Conservation (phyloP, 2,329 filamentous ascomycete species). For the Diaporthe australafricana region DNA sequence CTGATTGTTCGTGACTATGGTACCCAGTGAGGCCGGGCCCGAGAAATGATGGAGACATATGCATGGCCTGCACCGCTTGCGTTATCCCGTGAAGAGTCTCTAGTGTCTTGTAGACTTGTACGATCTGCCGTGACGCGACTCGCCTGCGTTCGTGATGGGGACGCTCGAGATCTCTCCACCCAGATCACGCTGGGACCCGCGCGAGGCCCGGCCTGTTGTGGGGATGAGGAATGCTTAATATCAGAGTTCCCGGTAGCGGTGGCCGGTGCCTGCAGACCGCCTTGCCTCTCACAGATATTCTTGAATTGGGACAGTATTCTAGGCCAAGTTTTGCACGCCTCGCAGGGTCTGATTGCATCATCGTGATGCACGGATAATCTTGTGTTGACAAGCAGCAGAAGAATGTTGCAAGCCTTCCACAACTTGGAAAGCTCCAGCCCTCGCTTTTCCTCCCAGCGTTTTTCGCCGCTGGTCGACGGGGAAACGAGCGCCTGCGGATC, state of each 20-base stretch:
- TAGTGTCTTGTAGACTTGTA: background rate
- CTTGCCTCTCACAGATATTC: background rate
- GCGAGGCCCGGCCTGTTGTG: slow-evolving; percentile 21
- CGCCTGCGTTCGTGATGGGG: slow-evolving; percentile 21
- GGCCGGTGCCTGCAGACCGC: slow-evolving; percentile 10
- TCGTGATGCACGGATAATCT: background rate
- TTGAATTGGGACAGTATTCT: background rate
- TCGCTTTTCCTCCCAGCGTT: slow-evolving; percentile 22
- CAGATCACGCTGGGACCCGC: slow-evolving; percentile 21
- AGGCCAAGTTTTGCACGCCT: background rate
- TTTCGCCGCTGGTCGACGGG: slow-evolving; percentile 25
- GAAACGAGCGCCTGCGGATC: slow-evolving; percentile 25
- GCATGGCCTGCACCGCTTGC: slow-evolving; percentile 5
- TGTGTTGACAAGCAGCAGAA: slow-evolving; percentile 16
- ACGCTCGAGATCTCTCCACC: slow-evolving; percentile 23
- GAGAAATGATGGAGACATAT: slow-evolving; percentile 3
- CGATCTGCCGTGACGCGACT: slow-evolving; percentile 28
- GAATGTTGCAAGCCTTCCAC: background rate
- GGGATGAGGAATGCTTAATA: slow-evolving; percentile 29
- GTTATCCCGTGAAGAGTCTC: slow-evolving; percentile 10
- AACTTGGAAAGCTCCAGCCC: slow-evolving; percentile 28
- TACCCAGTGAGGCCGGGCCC: background rate
- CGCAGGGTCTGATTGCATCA: slow-evolving; percentile 2
- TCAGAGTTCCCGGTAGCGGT: background rate
- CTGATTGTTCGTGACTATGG: background rate